Percentiles rank a stretch among this genome's conserved stretches.
Conservation (phyloP, 495 filamentous ascomycete species). For the Cercophora sp. region DNA sequence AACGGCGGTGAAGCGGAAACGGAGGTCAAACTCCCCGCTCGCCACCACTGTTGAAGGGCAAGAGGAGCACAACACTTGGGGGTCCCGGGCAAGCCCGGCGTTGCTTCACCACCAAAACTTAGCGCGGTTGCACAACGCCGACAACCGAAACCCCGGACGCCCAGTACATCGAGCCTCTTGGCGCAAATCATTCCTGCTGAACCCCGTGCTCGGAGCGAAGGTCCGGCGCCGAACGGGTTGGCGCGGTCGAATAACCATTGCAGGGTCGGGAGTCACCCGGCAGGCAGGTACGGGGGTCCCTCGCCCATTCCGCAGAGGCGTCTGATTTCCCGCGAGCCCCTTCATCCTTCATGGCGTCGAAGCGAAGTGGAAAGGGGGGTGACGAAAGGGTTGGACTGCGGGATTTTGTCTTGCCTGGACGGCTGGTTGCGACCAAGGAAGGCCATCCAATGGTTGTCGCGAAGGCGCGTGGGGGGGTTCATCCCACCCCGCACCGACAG, state of each 20-base stretch:
- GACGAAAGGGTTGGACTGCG: neutral
- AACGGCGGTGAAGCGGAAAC: neutral
- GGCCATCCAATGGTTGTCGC: neutral
- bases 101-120: neutral
- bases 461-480: slow-evolving; percentile 12
- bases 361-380: neutral
- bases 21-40: neutral
- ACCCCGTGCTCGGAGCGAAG: neutral
- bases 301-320: neutral
- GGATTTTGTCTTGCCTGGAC: neutral
- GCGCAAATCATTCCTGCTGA: neutral
- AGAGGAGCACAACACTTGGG: no score
- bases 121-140: neutral
- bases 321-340: neutral
- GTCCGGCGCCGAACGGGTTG: neutral
- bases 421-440: neutral
- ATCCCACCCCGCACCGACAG: slow-evolving; percentile 6
- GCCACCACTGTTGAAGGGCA: no score
- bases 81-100: no score
- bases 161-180: neutral
- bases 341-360: neutral
- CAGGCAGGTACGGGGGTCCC: neutral
- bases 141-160: neutral
- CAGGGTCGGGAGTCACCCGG: no score
- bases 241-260: neutral